Percentiles rank a stretch among this genome's conserved stretches.
phyloP scores from a whole-genome alignment of 1,284 basidiomycete species.

The Marasmius fiardii region DNA sequence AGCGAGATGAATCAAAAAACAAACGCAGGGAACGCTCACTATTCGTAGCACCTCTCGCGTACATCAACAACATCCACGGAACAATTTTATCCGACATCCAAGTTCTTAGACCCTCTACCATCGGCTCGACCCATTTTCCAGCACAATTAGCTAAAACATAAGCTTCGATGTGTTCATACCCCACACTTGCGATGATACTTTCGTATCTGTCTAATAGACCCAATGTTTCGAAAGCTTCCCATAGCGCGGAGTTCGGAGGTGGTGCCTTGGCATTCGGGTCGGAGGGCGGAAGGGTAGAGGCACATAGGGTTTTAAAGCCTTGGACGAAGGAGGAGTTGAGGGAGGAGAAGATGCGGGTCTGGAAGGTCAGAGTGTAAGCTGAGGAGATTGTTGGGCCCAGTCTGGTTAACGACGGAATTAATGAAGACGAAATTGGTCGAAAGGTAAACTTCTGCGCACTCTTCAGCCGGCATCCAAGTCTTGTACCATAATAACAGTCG shows the following conservation, averaged over 20 bases:
- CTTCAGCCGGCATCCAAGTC: slow-evolving; percentile 59
- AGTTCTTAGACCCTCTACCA: slow-evolving; percentile 57
- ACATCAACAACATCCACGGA: slow-evolving; percentile 80
- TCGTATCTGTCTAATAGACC: slow-evolving; percentile 85
- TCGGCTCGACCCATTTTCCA: slow-evolving; percentile 66
- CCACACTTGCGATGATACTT: slow-evolving; percentile 76
- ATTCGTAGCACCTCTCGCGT: slow-evolving; percentile 60
- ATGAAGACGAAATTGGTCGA: slow-evolving; percentile 1
- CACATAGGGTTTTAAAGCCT: slow-evolving; percentile 63
- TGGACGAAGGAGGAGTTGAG: slow-evolving; percentile 63
- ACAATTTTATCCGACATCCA: slow-evolving; percentile 82
- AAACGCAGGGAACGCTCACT: slow-evolving; percentile 34
- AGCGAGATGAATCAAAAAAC: slow-evolving; percentile 18
- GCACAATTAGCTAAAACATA: slow-evolving; percentile 66
- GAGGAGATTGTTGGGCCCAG: slow-evolving; percentile 56
- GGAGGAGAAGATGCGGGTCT: slow-evolving; percentile 63
- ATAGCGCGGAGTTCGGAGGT: slow-evolving; percentile 36
- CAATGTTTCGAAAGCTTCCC: slow-evolving; percentile 68
- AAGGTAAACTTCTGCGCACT: slow-evolving; percentile 32
- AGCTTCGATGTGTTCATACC: slow-evolving; percentile 80
- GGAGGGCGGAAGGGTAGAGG: slow-evolving; percentile 47
- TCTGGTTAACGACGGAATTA: slow-evolving; percentile 29
- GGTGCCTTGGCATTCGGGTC: slow-evolving; percentile 23
- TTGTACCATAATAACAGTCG: slow-evolving; percentile 64
- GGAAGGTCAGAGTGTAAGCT: slow-evolving; percentile 64